Conservation (phyloP, 768 basidiomycete genomes). For the Pleurotus giganteus region DNA sequence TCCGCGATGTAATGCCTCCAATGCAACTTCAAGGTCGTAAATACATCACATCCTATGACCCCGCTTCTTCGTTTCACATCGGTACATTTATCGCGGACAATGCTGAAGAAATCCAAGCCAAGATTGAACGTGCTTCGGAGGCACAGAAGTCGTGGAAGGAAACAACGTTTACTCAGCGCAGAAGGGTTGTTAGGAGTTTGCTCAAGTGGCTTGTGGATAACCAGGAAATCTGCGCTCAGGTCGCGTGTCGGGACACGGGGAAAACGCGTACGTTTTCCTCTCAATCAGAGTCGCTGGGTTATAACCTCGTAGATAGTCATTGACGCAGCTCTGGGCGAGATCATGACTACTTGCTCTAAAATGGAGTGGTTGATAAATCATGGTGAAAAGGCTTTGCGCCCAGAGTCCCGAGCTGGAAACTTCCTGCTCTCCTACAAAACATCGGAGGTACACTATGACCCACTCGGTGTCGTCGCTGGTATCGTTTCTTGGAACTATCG, state of each 20-base stretch:
- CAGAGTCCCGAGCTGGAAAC: slow-evolving; percentile 67
- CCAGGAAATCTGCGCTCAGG: slow-evolving; percentile 80
- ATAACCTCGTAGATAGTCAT: slow-evolving; percentile 54
- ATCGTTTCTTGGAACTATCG: slow-evolving; percentile 97
- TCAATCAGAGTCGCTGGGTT: neutral
- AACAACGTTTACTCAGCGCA: slow-evolving; percentile 75
- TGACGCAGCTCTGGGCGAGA: slow-evolving; percentile 93
- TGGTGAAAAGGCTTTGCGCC: slow-evolving; percentile 74
- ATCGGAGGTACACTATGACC: slow-evolving; percentile 81
- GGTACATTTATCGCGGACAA: slow-evolving; percentile 76
- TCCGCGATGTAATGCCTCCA: slow-evolving; percentile 52
- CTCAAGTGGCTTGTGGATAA: slow-evolving; percentile 93
- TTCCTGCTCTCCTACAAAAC: slow-evolving; percentile 74
- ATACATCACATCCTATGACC: slow-evolving; percentile 91
- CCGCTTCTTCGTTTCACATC: slow-evolving; percentile 82
- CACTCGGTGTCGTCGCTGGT: slow-evolving; percentile 88
- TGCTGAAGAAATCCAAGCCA: slow-evolving; percentile 64
- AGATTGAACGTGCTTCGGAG: slow-evolving; percentile 59
- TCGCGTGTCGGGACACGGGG: slow-evolving; percentile 91
- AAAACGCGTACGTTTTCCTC: slow-evolving; percentile 72
- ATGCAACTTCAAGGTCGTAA: slow-evolving; percentile 44
- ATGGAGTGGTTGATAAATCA: slow-evolving; percentile 88
- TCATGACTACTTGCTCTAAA: slow-evolving; percentile 92
- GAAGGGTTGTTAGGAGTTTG: slow-evolving; percentile 81
- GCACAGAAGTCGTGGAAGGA: slow-evolving; percentile 76